A percentile compares a stretch with the other conserved stretches of the same genome.
These are phyloP conservation scores for Carex littledalei DNA, from an alignment of 176 grass and related monocot genomes.

Conservation along the genomic window DNA sequence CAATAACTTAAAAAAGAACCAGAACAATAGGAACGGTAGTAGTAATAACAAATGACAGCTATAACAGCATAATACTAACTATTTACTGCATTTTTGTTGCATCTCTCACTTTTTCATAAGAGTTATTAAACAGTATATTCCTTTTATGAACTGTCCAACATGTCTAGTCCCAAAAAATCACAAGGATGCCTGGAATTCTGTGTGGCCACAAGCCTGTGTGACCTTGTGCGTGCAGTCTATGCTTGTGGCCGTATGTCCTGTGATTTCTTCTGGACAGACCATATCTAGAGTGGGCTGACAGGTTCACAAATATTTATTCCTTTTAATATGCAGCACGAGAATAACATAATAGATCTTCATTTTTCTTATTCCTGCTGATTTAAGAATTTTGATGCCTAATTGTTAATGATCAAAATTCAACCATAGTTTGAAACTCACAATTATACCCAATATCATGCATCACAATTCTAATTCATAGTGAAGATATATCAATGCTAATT, in stretches of 20 bases:
- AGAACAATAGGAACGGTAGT: neutral
- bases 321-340: neutral
- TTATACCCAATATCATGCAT: neutral
- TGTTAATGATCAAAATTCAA: neutral
- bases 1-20: neutral
- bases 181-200: neutral
- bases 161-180: neutral
- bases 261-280: neutral
- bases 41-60: neutral
- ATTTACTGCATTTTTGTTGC: neutral
- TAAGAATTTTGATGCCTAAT: neutral
- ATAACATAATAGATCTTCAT: neutral
- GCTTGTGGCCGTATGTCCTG: neutral
- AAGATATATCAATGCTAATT: neutral
- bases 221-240: neutral
- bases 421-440: neutral
- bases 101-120: neutral
- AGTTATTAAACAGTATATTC: neutral
- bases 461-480: neutral
- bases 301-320: neutral
- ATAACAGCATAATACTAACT: neutral
- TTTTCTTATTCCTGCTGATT: neutral
- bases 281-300: neutral
- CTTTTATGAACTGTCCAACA: neutral
- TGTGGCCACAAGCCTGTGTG: neutral